Base-by-base conservation (phyloP, 495 filamentous ascomycete species). In the Hypoxylon cercidicola region DNA sequence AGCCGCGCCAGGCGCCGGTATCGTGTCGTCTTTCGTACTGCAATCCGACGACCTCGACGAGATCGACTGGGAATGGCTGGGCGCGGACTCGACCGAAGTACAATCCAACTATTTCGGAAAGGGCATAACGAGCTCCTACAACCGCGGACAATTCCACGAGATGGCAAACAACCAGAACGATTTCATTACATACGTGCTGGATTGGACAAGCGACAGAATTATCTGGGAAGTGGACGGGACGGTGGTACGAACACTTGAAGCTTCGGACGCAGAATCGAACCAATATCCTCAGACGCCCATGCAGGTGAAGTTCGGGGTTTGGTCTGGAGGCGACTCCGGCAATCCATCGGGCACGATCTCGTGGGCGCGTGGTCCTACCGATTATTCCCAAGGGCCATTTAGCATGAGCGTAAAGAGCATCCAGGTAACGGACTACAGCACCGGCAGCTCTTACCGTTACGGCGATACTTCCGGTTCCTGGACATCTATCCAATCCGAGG, bases 21-120 rank as follows among this genome's bases (percentile, higher is more conserved):
- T 97, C 52, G 87, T 99, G 46, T 93, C 89, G 77, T 93, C 88
- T 50, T 81, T 95, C 21, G 91, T 97, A 11, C 78, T 99, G 55
- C 87, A 95, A 75, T 97, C 93, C 9, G 94, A 96, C 74, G 86
- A 88, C 62, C 85, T 97, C 11, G 95, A 99, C 75, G 95, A 99
- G 77, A 92, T 99, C 70, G 95, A 97, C 75, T 92, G 92, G 84
- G 90, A 93, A 72, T 93, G 89, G 89, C 76, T 92, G 12, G 89
- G 89, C 35, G 81, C 82, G 43, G 82, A 88, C 68, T 77, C 80
- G 53, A 82, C 68, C 49, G 74, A 88, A 51, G 90, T 96, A 12
- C 91, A 97, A 77, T 90, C 87, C 72, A 97, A 99, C 79, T 99
- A 93, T 80, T 99, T 94, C 72, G 90, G 91, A 73, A 96, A 97